Percentiles rank a stretch among this genome's conserved stretches.
Conservation (phyloP, 169 alveolate species). For the Toxoplasma gondii region DNA sequence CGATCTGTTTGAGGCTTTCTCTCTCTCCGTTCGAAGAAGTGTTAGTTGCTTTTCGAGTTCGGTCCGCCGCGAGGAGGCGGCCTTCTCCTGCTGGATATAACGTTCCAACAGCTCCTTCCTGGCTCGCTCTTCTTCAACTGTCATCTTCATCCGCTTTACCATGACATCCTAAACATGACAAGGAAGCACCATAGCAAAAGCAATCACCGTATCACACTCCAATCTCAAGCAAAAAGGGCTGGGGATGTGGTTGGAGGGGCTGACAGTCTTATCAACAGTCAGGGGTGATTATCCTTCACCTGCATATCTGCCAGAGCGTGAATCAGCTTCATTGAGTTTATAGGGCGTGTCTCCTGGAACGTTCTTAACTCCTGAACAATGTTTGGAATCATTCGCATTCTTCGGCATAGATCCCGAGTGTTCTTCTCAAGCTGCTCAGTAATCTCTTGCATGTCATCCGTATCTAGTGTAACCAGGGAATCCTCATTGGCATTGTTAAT, state of each 20-base stretch:
- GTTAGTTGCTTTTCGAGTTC: slow-evolving; percentile 66
- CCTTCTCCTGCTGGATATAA: slow-evolving; percentile 56
- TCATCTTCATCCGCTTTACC: slow-evolving; percentile 57
- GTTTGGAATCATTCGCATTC: slow-evolving; percentile 58
- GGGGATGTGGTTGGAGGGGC: not conserved
- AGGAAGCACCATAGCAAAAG: not conserved
- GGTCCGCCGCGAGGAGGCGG: slow-evolving; percentile 55
- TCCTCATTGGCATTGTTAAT: slow-evolving; percentile 40
- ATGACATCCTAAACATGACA: slow-evolving; percentile 47
- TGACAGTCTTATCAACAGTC: not conserved
- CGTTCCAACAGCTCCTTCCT: slow-evolving; percentile 52
- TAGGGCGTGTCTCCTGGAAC: slow-evolving; percentile 55
- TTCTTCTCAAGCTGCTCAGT: slow-evolving; percentile 58
- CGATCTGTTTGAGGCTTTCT: slow-evolving; percentile 42
- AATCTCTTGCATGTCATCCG: slow-evolving; percentile 60
- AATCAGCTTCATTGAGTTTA: slow-evolving; percentile 50
- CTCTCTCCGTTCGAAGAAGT: slow-evolving; percentile 63
- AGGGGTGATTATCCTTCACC: slow-evolving; percentile 10
- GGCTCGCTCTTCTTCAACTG: slow-evolving; percentile 65
- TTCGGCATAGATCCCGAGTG: slow-evolving; percentile 60
- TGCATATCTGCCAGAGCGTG: slow-evolving; percentile 67
- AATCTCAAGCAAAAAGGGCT: not conserved
- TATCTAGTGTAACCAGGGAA: slow-evolving; percentile 39
- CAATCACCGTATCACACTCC: not conserved
- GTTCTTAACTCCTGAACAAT: slow-evolving; percentile 62